Base-by-base conservation (phyloP, 345 rosid genomes). In the Murraya paniculata region DNA sequence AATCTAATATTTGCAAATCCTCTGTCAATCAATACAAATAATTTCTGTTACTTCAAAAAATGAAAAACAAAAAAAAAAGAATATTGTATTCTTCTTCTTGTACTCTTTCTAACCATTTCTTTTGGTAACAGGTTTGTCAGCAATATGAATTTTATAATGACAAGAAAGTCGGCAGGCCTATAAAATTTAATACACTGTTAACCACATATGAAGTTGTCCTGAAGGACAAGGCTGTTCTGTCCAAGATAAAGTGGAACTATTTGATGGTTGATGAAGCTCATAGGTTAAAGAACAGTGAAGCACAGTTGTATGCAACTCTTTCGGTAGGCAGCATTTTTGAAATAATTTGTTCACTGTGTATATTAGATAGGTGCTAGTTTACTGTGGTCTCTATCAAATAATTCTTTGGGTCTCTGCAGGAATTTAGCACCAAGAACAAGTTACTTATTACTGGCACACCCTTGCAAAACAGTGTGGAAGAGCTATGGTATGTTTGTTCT, bases 221-320 rank as follows among this genome's bases (percentile, higher is more conserved):
- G 71, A 97, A 97, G 86, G 99, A 97, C 77, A 97, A 97, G 81
- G 92, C 90, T 68, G 90, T 93, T 69, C 97, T 97, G 61, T 94
- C 98, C 69, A 97, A 89, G 91, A 91, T 97, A 77, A 97, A 86
- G 89, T 97, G 99, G 99, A 90, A 84, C 85, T 97, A 97, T 87
- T 78, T 91, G 80, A 97, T 97, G 99, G 99, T 97, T 81, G 99
- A 97, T 86, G 98, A 97, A 86, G 99, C 99, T 81, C 99, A 97
- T 79, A 89, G 99, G 85, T 86, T 97, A 83, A 97, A 97, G 87
- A 97, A 97, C 79, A 91, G 98, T 21, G 99, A 97, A 87, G 99
- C 99, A 45, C 99, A 97, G 84, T 85, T 97, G 79, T 97, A 97
- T 84, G 94, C 96, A 13, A 87, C 99, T 38, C 98, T 97, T 73